Evolutionary conservation across 2,329 filamentous ascomycete genomes (phyloP).

Genomic region (Raffaelea arxii): DNA sequence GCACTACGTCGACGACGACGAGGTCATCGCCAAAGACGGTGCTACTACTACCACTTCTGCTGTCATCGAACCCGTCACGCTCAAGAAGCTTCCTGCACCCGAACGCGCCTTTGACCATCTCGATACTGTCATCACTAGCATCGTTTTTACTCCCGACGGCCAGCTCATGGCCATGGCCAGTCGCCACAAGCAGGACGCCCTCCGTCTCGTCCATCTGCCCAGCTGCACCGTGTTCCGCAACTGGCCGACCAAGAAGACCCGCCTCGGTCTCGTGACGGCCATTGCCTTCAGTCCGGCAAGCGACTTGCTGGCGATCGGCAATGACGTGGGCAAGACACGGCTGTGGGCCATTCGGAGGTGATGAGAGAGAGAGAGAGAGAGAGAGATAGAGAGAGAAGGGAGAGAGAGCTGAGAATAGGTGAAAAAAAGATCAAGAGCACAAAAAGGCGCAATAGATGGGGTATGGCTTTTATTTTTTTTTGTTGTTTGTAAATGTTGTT

Average conservation of each 20-base stretch:
- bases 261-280: conserved; percentile 70
- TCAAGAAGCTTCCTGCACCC: conserved; percentile 63
- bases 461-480: too few relatives aligned
- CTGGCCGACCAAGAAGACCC: conserved; percentile 89
- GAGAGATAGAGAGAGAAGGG: neutral
- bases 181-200: conserved; percentile 76
- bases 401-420: too few relatives aligned
- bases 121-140: conserved; percentile 70
- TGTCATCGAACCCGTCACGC: conserved; percentile 27
- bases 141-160: conserved; percentile 79
- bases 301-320: conserved; percentile 72
- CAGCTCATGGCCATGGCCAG: conserved; percentile 84
- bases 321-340: conserved; percentile 78
- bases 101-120: conserved; percentile 72
- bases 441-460: too few relatives aligned
- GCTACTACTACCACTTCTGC: neutral
- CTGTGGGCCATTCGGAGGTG: conserved; percentile 80
- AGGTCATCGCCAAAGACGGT: conserved; percentile 16
- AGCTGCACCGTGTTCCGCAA: conserved; percentile 92
- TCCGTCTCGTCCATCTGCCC: conserved; percentile 81
- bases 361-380: conserved; percentile 5
- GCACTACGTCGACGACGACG: conserved; percentile 16
- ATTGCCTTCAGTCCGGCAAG: conserved; percentile 59
- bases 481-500: too few relatives aligned
- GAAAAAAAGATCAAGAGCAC: too few relatives aligned